phyloP scores from a whole-genome alignment of 768 basidiomycete genomes.

The Jaapia argillacea region DNA sequence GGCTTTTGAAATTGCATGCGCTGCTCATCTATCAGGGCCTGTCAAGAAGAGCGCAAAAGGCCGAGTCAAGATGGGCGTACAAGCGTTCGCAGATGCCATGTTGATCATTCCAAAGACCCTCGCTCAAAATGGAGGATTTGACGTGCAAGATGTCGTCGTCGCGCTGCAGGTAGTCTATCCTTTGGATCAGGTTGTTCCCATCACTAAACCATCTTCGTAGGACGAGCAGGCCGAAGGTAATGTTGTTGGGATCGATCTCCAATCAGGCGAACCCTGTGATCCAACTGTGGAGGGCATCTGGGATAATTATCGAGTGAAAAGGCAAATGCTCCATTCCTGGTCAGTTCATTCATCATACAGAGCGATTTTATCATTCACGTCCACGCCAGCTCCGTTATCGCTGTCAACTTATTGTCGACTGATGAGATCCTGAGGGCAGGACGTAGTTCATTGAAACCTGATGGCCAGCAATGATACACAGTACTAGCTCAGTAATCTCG shows the following conservation, averaged over 20 bases:
- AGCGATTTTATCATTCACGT: conserved; percentile 7
- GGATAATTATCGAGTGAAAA: conserved; percentile 98
- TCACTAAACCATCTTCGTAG: conserved; percentile 24
- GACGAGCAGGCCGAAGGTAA: conserved; percentile 96
- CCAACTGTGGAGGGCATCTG: conserved; percentile 94
- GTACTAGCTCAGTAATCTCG: neutral
- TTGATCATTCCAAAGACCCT: conserved; percentile 94
- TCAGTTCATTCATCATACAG: conserved; percentile 29
- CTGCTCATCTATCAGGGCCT: conserved; percentile 67
- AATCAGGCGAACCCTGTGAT: conserved; percentile 94
- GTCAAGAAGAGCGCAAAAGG: conserved; percentile 88
- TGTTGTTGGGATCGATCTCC: conserved; percentile 81
- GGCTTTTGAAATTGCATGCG: conserved; percentile 92
- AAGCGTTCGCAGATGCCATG: conserved; percentile 93
- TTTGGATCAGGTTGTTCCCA: conserved; percentile 4
- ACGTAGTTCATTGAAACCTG: conserved; percentile 78
- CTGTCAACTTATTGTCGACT: conserved; percentile 87
- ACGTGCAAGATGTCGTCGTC: conserved; percentile 92
- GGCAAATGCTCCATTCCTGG: conserved; percentile 98
- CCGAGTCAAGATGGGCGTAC: conserved; percentile 92
- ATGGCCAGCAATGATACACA: conserved; percentile 40
- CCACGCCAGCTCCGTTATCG: conserved; percentile 71
- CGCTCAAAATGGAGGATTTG: conserved; percentile 92
- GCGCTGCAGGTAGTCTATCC: conserved; percentile 59
- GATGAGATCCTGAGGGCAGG: conserved; percentile 93